phyloP scores from a whole-genome alignment of 2,329 filamentous ascomycete genomes.

The Trichoderma endophyticum region DNA sequence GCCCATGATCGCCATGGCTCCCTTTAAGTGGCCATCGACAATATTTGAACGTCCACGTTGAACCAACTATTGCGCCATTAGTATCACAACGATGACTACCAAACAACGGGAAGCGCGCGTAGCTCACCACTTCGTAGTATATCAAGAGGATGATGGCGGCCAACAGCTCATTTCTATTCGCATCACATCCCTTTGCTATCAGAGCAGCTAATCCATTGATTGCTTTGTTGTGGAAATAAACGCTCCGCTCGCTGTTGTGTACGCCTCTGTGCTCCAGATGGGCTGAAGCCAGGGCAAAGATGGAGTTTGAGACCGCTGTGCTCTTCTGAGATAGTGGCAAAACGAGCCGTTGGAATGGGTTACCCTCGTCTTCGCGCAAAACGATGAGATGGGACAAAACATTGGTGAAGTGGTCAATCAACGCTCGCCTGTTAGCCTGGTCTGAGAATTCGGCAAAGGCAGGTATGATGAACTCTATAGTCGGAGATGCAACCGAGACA shows the following conservation, averaged over 20 bases:
- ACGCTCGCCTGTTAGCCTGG: conserved; percentile 50
- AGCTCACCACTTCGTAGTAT: conserved; percentile 61
- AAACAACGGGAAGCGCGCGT: no score
- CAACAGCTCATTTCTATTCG: conserved; percentile 55
- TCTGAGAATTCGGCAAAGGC: conserved; percentile 57
- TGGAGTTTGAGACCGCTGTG: conserved; percentile 70
- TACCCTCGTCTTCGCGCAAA: conserved; percentile 59
- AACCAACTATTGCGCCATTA: conserved; percentile 47
- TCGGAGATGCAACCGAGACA: conserved; percentile 27
- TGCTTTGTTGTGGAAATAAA: conserved; percentile 58
- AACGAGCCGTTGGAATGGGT: conserved; percentile 61
- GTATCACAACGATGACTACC: background rate
- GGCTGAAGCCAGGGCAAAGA: conserved; percentile 79
- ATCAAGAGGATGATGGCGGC: conserved; percentile 60
- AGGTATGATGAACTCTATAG: conserved; percentile 51
- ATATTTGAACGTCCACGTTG: conserved; percentile 58
- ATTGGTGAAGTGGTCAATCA: conserved; percentile 63
- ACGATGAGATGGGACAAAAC: conserved; percentile 64
- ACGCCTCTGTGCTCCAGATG: conserved; percentile 69
- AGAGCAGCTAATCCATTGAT: conserved; percentile 56
- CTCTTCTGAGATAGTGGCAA: conserved; percentile 57
- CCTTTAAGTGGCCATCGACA: conserved; percentile 59
- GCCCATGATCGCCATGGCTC: conserved; percentile 59
- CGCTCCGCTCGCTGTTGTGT: conserved; percentile 51
- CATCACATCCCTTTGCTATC: conserved; percentile 51